These are phyloP conservation scores for Entomortierella lignicola DNA, from an alignment of 192 early-diverging fungal species.

Conservation along the genomic window DNA sequence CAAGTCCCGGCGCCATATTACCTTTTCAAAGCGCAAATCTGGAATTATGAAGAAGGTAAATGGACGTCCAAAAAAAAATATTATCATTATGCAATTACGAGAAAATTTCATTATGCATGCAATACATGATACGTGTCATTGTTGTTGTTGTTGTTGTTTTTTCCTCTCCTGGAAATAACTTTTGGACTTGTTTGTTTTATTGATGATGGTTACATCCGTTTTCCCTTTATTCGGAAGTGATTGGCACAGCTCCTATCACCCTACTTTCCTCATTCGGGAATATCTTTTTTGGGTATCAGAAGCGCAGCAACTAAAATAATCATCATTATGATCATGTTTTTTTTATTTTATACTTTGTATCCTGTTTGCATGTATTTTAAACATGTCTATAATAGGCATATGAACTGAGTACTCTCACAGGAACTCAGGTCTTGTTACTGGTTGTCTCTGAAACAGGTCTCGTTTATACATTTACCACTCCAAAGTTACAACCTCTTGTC, in stretches of 20 bases:
- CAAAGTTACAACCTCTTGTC: conserved; percentile 92
- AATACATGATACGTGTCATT: background rate
- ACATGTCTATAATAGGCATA: conserved; percentile 70
- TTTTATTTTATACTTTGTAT: too few relatives aligned
- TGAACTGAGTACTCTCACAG: conserved; percentile 92
- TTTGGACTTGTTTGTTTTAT: background rate
- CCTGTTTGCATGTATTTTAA: too few relatives aligned
- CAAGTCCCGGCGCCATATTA: conserved; percentile 92
- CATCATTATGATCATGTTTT: too few relatives aligned
- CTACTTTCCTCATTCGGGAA: background rate
- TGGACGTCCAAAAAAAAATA: background rate
- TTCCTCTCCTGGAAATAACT: background rate
- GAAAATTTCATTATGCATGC: background rate
- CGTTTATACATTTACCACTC: conserved; percentile 95
- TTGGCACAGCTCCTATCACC: conserved; percentile 2
- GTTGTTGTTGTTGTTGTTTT: too few relatives aligned
- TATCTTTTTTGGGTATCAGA: conserved; percentile 15
- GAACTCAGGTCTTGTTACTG: conserved; percentile 92
- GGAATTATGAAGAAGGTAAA: conserved; percentile 98
- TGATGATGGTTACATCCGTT: conserved; percentile 16
- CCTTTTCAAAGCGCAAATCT: conserved; percentile 94
- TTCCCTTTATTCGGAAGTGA: conserved; percentile 4
- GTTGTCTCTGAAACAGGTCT: conserved; percentile 96
- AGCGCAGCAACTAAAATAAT: background rate
- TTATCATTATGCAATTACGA: background rate